A percentile compares a stretch with the other conserved stretches of the same genome.
phyloP scores from a whole-genome alignment of 2,329 filamentous ascomycete genomes.

The Huntiella abstrusa region DNA sequence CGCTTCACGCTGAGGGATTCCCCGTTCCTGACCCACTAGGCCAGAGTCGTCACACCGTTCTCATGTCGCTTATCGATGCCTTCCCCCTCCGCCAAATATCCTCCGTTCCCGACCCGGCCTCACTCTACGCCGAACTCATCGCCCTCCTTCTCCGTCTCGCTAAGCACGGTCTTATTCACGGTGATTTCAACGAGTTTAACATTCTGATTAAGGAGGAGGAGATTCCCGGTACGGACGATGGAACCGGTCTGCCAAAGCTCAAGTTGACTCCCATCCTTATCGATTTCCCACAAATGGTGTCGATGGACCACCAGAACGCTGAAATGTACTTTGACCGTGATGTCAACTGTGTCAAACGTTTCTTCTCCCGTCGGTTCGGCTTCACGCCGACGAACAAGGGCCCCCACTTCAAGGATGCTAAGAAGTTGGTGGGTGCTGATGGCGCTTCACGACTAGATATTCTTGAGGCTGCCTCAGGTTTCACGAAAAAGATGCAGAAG shows the following conservation, averaged over 20 bases:
- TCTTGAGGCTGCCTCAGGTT: constrained; percentile 78
- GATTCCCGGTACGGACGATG: constrained; percentile 22
- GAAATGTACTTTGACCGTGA: constrained; percentile 97
- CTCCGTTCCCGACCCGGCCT: constrained; percentile 61
- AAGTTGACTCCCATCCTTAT: constrained; percentile 67
- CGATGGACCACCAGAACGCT: constrained; percentile 80
- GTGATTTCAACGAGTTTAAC: constrained; percentile 99
- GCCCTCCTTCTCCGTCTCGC: constrained; percentile 69
- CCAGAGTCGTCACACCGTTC: constrained; percentile 84
- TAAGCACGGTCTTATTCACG: constrained; percentile 77
- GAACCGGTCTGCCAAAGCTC: neutral
- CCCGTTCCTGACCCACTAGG: constrained; percentile 73
- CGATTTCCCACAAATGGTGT: constrained; percentile 97
- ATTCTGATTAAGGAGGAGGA: constrained; percentile 48
- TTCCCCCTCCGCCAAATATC: constrained; percentile 82
- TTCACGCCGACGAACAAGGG: constrained; percentile 69
- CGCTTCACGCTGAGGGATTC: constrained; percentile 65
- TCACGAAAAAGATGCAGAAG: constrained; percentile 92
- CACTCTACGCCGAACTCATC: constrained; percentile 84
- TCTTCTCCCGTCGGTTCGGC: constrained; percentile 75
- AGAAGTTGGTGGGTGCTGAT: constrained; percentile 49
- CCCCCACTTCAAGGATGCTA: constrained; percentile 69
- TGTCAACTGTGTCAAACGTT: constrained; percentile 85
- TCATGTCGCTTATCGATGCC: constrained; percentile 87
- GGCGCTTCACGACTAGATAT: constrained; percentile 60